Conservation (phyloP, 768 basidiomycete genomes). For the Roridomyces roridus region DNA sequence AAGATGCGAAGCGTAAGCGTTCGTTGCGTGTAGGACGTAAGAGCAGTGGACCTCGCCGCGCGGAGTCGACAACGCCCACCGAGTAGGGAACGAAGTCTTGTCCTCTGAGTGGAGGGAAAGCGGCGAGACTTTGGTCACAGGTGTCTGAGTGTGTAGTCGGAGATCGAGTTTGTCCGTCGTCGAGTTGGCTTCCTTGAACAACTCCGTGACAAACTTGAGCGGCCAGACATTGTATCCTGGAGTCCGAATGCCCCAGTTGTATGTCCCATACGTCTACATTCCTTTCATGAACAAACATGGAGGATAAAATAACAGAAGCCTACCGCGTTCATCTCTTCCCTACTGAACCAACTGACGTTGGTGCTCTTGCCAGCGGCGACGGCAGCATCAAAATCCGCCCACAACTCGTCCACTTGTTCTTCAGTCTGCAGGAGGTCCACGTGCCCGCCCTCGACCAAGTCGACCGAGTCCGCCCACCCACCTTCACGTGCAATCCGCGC, state of each 20-base stretch:
- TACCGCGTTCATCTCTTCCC: constrained; percentile 21
- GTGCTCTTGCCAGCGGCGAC: constrained; percentile 15
- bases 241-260: constrained; percentile 56
- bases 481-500: constrained; percentile 10
- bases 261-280: constrained; percentile 49
- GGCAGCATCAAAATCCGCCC: constrained; percentile 5
- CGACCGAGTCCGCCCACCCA: constrained; percentile 19
- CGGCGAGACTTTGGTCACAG: constrained; percentile 57
- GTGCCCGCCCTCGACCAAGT: constrained; percentile 23
- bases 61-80: constrained; percentile 67
- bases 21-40: constrained; percentile 85
- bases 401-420: neutral
- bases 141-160: constrained; percentile 74
- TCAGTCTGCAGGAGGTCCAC: constrained; percentile 11
- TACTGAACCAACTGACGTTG: constrained; percentile 11
- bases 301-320: neutral
- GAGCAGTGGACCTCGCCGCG: constrained; percentile 67
- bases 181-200: constrained; percentile 49
- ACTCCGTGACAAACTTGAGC: constrained; percentile 74
- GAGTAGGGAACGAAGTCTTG: constrained; percentile 24
- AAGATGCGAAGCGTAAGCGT: constrained; percentile 80
- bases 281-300: neutral
- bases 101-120: neutral
- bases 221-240: constrained; percentile 79
- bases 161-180: constrained; percentile 45